Evolutionary conservation across 2,329 filamentous ascomycete species (phyloP).

Genomic region (Neonectria coccinea): DNA sequence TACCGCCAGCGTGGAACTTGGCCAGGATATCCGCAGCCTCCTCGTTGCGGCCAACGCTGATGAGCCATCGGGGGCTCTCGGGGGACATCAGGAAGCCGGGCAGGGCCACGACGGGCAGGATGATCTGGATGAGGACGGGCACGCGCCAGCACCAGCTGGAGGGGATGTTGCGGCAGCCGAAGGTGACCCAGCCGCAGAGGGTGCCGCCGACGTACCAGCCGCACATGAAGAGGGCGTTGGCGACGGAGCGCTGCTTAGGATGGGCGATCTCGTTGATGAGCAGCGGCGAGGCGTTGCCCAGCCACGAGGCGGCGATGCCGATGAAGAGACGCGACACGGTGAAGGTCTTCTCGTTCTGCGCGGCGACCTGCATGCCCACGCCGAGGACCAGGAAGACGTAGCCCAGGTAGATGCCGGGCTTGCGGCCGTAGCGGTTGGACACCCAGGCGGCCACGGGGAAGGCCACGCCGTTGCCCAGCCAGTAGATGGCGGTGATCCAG

Average conservation of each 20-base stretch:
- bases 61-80: slow-evolving; percentile 50
- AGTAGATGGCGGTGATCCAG: slow-evolving; percentile 43
- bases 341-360: slow-evolving; percentile 33
- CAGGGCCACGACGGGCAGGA: slow-evolving; percentile 33
- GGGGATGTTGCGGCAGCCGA: slow-evolving; percentile 34
- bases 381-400: slow-evolving; percentile 33
- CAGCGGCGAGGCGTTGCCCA: slow-evolving; percentile 31
- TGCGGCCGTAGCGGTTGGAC: slow-evolving; percentile 31
- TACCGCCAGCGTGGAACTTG: slow-evolving; percentile 55
- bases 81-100: slow-evolving; percentile 50
- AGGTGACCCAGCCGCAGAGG: slow-evolving; percentile 36
- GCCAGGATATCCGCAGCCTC: slow-evolving; percentile 52
- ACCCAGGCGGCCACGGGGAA: slow-evolving; percentile 33
- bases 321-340: slow-evolving; percentile 32
- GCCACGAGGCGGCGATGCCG: slow-evolving; percentile 30
- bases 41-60: slow-evolving; percentile 48
- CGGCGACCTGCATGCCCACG: slow-evolving; percentile 30
- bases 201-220: slow-evolving; percentile 37
- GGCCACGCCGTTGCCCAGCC: slow-evolving; percentile 38
- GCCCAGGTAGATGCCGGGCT: slow-evolving; percentile 28
- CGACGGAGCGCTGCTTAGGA: slow-evolving; percentile 30
- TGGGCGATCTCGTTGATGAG: slow-evolving; percentile 36
- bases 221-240: slow-evolving; percentile 34
- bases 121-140: slow-evolving; percentile 39
- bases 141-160: slow-evolving; percentile 43